A percentile compares a stretch with the other conserved stretches of the same genome.
These are phyloP conservation scores for Austropuccinia psidii DNA, from an alignment of 1,284 basidiomycete species.

Conservation along the genomic window DNA sequence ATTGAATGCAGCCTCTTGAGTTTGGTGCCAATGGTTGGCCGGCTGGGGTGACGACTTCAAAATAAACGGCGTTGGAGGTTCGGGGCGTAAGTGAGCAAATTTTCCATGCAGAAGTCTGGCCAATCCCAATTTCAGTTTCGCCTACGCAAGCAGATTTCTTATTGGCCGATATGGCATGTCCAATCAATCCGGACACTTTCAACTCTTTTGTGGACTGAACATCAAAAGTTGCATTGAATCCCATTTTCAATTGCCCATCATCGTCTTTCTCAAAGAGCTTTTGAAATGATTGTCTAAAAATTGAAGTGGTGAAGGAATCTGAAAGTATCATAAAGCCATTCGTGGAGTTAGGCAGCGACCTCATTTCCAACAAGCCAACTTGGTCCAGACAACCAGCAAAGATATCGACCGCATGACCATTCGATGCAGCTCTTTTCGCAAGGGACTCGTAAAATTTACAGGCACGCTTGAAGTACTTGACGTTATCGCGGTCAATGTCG, in stretches of 20 bases:
- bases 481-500: constrained; percentile 95
- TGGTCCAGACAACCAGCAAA: constrained; percentile 98
- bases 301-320: constrained; percentile 95
- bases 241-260: constrained; percentile 87
- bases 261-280: constrained; percentile 90
- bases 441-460: constrained; percentile 96
- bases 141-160: constrained; percentile 96
- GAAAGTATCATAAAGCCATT: constrained; percentile 94
- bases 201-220: constrained; percentile 98
- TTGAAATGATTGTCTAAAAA: constrained; percentile 97
- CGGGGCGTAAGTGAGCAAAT: constrained; percentile 82
- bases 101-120: constrained; percentile 99
- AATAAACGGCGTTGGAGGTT: constrained; percentile 88
- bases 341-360: constrained; percentile 84
- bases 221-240: constrained; percentile 98
- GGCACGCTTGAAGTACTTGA: constrained; percentile 95
- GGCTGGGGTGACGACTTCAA: constrained; percentile 98
- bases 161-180: constrained; percentile 91
- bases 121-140: constrained; percentile 98
- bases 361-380: constrained; percentile 97
- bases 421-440: constrained; percentile 85
- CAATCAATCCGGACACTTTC: constrained; percentile 95
- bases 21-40: constrained; percentile 86
- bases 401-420: constrained; percentile 89
- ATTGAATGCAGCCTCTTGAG: constrained; percentile 92